Evolutionary conservation across 306 rosid species (phyloP).

Genomic region (Clitoria ternatea): DNA sequence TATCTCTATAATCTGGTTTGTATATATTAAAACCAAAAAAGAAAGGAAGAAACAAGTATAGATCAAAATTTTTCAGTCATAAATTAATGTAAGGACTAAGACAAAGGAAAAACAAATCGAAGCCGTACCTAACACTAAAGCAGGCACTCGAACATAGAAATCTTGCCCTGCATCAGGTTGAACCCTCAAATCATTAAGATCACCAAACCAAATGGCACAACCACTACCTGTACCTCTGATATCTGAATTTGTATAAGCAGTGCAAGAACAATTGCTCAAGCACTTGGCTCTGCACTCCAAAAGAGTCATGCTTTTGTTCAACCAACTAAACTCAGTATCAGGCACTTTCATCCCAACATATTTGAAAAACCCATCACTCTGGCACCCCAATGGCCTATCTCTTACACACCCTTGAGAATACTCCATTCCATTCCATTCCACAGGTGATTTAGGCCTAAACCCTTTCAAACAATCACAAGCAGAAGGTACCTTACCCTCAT

Average conservation of each 20-base stretch:
- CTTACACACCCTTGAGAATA: constrained; percentile 38
- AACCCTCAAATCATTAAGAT: constrained; percentile 43
- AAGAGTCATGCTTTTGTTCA: constrained; percentile 35
- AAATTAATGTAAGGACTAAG: no score
- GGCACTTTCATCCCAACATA: constrained; percentile 40
- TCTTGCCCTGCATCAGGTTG: constrained; percentile 40
- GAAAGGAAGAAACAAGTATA: no score
- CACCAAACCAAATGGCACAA: constrained; percentile 67
- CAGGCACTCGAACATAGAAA: constrained; percentile 31
- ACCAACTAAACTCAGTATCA: constrained; percentile 45
- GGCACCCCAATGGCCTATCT: constrained; percentile 9
- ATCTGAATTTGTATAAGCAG: constrained; percentile 53
- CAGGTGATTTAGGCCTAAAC: constrained; percentile 13
- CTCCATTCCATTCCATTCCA: neutral
- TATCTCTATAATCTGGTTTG: no score
- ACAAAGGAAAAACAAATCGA: no score
- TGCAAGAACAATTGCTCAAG: constrained; percentile 58
- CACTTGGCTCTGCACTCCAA: constrained; percentile 50
- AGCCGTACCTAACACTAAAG: neutral
- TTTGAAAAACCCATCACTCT: constrained; percentile 22
- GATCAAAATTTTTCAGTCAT: no score
- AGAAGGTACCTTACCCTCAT: neutral
- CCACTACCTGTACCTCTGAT: constrained; percentile 56
- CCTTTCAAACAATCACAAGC: constrained; percentile 37
- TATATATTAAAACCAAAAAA: no score